A percentile compares a stretch with the other conserved stretches of the same genome.
phyloP scores from a whole-genome alignment of 148 eudicot species.

The Nepenthes mirabilis region DNA sequence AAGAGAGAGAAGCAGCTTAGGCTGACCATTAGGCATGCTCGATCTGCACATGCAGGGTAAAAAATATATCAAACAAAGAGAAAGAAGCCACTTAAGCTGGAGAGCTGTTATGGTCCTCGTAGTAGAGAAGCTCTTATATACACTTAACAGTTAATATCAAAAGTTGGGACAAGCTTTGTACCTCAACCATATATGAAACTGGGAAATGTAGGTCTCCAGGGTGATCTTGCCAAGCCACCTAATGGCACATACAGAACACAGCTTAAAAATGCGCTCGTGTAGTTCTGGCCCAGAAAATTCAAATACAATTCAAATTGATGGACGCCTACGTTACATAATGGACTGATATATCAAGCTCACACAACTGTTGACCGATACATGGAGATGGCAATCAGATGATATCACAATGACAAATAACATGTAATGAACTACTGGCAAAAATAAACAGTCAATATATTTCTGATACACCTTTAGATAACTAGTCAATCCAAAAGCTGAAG shows the following conservation, averaged over 20 bases:
- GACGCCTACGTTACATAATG: no score
- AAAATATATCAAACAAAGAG: not conserved
- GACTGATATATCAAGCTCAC: no score
- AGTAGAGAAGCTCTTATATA: no score
- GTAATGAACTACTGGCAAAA: no score
- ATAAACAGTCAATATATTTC: no score
- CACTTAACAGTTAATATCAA: not conserved
- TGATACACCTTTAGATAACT: no score
- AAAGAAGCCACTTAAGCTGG: not conserved
- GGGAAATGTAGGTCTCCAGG: conserved; percentile 94
- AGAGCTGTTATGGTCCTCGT: not conserved
- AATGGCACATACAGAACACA: conserved; percentile 13
- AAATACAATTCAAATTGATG: no score
- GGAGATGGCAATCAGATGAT: no score
- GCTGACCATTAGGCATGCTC: conserved; percentile 88
- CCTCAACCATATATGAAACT: conserved; percentile 99
- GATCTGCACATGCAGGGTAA: conserved; percentile 38
- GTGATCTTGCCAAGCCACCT: conserved; percentile 99
- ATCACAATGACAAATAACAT: no score
- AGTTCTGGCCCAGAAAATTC: not conserved
- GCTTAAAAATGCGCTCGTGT: conserved; percentile 1
- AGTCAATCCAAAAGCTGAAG: not conserved
- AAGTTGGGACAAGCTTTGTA: conserved; percentile 11
- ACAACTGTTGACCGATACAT: no score
- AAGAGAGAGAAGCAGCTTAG: conserved; percentile 83